phyloP scores from a whole-genome alignment of 192 early-diverging fungal species.

The Coemansia nantahalensis region DNA sequence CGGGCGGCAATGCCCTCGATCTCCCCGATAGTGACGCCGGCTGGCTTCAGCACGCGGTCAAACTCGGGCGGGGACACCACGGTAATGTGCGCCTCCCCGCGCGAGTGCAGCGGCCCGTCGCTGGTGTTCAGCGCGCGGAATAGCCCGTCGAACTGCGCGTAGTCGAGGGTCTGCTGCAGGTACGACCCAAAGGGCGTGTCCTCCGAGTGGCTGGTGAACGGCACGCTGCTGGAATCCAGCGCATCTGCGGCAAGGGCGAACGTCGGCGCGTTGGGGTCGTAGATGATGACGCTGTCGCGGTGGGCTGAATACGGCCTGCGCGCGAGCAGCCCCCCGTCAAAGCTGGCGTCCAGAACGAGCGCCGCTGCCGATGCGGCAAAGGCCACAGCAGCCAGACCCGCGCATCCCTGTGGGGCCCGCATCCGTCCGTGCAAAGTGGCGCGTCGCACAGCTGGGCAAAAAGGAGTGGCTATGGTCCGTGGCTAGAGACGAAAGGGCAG shows the following conservation, averaged over 20 bases:
- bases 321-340: too few relatives aligned
- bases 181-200: conserved; percentile 46
- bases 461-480: too few relatives aligned
- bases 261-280: conserved; percentile 34
- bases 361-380: too few relatives aligned
- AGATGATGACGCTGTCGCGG: conserved; percentile 16
- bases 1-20: conserved; percentile 58
- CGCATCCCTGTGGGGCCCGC: too few relatives aligned
- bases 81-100: conserved; percentile 72
- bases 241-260: conserved; percentile 35
- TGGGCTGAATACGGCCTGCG: background rate
- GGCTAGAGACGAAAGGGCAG: too few relatives aligned
- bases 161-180: conserved; percentile 62
- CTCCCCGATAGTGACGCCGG: conserved; percentile 62
- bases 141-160: conserved; percentile 51
- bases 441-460: too few relatives aligned
- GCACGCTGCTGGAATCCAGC: conserved; percentile 42
- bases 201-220: conserved; percentile 48
- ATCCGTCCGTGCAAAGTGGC: too few relatives aligned
- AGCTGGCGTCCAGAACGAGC: too few relatives aligned
- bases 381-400: too few relatives aligned
- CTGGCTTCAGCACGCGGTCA: conserved; percentile 52
- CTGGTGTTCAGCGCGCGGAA: conserved; percentile 55
- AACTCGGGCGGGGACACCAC: conserved; percentile 69
- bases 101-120: conserved; percentile 32